phyloP scores from a whole-genome alignment of 139 green algal genomes.

The Closterium sp. region DNA sequence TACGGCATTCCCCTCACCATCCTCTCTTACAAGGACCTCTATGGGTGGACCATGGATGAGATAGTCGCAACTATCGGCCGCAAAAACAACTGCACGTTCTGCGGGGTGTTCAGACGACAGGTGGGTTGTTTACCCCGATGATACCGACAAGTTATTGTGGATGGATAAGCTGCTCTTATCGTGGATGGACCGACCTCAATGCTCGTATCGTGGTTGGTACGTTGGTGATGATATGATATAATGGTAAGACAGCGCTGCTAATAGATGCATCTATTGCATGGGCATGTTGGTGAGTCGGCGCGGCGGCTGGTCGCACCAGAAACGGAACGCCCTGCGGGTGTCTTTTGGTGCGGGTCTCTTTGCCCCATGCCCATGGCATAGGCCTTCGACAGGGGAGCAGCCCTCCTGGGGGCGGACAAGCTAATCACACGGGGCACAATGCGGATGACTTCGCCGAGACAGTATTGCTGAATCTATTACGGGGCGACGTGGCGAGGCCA shows the following conservation, averaged over 20 bases:
- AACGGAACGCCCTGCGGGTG: not conserved
- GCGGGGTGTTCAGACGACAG: slow-evolving; percentile 85
- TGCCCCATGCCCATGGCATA: slow-evolving; percentile 35
- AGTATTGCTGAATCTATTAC: slow-evolving; percentile 88
- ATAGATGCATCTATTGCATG: no score
- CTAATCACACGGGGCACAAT: slow-evolving; percentile 92
- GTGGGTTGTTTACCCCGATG: not conserved
- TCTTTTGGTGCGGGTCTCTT: not conserved
- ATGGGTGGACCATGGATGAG: slow-evolving; percentile 98
- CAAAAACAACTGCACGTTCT: slow-evolving; percentile 98
- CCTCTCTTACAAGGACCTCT: slow-evolving; percentile 92
- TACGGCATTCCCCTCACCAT: slow-evolving; percentile 60
- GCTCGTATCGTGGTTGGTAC: no score
- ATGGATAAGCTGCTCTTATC: no score
- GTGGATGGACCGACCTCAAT: no score
- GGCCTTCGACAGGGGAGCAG: slow-evolving; percentile 85
- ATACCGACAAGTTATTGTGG: not conserved
- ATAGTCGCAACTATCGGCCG: slow-evolving; percentile 89
- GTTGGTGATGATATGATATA: no score
- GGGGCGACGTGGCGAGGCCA: no score
- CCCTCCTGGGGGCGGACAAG: slow-evolving; percentile 57
- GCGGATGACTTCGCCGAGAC: slow-evolving; percentile 97
- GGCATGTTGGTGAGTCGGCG: no score
- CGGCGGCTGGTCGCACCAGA: no score
- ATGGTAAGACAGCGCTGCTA: no score